Conservation (phyloP, 2,329 filamentous ascomycete species). For the Juglanconis oblonga region DNA sequence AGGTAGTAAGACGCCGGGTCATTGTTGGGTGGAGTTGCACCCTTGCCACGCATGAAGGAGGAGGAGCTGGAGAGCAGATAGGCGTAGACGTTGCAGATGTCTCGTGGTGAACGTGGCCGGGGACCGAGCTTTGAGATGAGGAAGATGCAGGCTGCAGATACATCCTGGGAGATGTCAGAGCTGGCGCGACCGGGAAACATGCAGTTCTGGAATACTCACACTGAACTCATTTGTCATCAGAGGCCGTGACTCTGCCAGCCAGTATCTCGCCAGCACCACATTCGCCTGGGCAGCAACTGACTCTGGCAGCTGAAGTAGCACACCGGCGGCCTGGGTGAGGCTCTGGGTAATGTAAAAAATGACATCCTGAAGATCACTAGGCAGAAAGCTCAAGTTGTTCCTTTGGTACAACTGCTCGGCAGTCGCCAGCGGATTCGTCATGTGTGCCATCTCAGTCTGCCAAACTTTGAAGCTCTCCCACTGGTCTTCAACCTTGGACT, state of each 20-base stretch:
- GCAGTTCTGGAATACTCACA: constrained; percentile 30
- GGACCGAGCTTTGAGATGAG: constrained; percentile 80
- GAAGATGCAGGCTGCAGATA: constrained; percentile 79
- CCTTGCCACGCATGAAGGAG: constrained; percentile 43
- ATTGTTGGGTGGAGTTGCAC: constrained; percentile 28
- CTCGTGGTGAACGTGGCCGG: constrained; percentile 71
- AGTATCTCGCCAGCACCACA: constrained; percentile 78
- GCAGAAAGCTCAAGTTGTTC: constrained; percentile 55
- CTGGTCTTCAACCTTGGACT: too few species aligned
- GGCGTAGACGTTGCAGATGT: constrained; percentile 79
- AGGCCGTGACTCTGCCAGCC: constrained; percentile 52
- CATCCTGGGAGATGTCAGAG: constrained; percentile 54
- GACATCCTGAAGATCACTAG: constrained; percentile 67
- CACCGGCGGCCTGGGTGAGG: constrained; percentile 74
- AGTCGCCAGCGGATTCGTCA: constrained; percentile 71
- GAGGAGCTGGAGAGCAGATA: constrained; percentile 69
- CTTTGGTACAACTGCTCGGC: constrained; percentile 64
- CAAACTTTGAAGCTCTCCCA: neutral
- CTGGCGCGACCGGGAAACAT: too few species aligned
- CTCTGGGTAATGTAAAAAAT: constrained; percentile 70
- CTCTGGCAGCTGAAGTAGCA: constrained; percentile 80
- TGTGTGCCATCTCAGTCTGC: constrained; percentile 48
- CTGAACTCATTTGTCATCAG: constrained; percentile 58
- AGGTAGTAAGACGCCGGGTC: constrained; percentile 63
- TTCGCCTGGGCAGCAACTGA: constrained; percentile 83